These are phyloP conservation scores for Plenodomus biglobosus DNA, from an alignment of 2,329 filamentous ascomycete species.

Conservation along the genomic window DNA sequence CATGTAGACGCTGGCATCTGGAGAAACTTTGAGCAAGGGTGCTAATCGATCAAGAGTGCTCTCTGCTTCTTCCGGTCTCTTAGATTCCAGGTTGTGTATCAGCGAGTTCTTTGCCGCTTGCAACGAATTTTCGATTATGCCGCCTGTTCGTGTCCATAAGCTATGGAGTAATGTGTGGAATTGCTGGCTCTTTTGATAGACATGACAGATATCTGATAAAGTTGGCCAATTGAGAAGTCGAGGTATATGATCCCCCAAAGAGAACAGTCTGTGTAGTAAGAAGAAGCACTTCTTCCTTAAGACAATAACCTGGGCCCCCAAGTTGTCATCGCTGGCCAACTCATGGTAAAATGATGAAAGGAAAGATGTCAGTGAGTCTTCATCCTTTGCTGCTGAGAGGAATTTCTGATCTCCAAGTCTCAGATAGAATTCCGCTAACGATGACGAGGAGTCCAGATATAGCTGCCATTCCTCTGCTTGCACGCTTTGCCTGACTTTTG, in stretches of 20 bases:
- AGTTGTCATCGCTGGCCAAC: slow-evolving; percentile 39
- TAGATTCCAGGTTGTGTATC: slow-evolving; percentile 64
- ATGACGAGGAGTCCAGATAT: slow-evolving; percentile 75
- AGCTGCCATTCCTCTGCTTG: slow-evolving; percentile 72
- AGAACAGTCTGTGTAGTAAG: slow-evolving; percentile 61
- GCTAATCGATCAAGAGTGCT: slow-evolving; percentile 61
- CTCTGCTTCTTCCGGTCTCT: slow-evolving; percentile 60
- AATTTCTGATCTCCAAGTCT: slow-evolving; percentile 62
- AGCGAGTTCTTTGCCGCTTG: slow-evolving; percentile 63
- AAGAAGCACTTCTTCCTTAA: slow-evolving; percentile 68
- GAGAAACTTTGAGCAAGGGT: slow-evolving; percentile 63
- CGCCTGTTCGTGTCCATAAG: slow-evolving; percentile 57
- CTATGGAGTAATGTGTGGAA: slow-evolving; percentile 52
- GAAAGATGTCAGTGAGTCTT: slow-evolving; percentile 64
- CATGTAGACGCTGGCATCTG: slow-evolving; percentile 61
- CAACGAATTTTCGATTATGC: slow-evolving; percentile 57
- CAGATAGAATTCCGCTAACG: slow-evolving; percentile 67
- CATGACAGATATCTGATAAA: slow-evolving; percentile 66
- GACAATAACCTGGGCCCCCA: slow-evolving; percentile 45
- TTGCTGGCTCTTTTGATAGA: slow-evolving; percentile 66
- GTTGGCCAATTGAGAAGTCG: slow-evolving; percentile 65
- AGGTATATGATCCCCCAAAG: slow-evolving; percentile 15
- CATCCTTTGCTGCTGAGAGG: slow-evolving; percentile 51
- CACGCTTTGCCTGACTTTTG: slow-evolving; percentile 66
- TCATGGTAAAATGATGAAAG: slow-evolving; percentile 68